These are phyloP conservation scores for Nicotiana knightiana DNA, from an alignment of 257 asterid genomes.

Conservation along the genomic window DNA sequence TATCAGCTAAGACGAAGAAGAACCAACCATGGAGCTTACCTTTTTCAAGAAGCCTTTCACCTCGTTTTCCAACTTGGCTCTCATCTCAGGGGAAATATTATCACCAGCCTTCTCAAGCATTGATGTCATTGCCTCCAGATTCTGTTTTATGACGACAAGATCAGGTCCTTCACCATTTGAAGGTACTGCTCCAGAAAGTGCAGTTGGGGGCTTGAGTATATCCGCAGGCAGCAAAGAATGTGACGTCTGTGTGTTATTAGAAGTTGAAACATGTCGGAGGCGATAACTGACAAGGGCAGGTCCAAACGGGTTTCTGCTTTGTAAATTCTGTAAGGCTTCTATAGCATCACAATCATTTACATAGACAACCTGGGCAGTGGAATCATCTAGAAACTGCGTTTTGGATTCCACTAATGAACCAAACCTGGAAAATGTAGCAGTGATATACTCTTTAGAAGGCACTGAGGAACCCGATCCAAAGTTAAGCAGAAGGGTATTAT, in stretches of 20 bases:
- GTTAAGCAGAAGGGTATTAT: conserved; percentile 24
- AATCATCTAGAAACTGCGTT: conserved; percentile 22
- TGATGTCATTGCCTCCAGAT: conserved; percentile 70
- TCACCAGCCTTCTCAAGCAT: conserved; percentile 65
- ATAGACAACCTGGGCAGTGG: conserved; percentile 35
- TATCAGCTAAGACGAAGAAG: conserved; percentile 34
- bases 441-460: conserved; percentile 42
- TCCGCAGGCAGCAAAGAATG: conserved; percentile 17
- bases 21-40: conserved; percentile 37
- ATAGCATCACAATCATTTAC: conserved; percentile 49
- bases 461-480: conserved; percentile 35
- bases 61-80: conserved; percentile 62
- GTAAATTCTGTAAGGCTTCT: conserved; percentile 52
- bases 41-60: conserved; percentile 48
- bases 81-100: conserved; percentile 46
- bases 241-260: conserved; percentile 8
- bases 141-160: conserved; percentile 45
- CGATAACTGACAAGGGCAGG: conserved; percentile 39
- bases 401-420: conserved; percentile 56
- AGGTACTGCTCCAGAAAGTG: conserved; percentile 11
- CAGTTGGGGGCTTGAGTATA: conserved; percentile 9
- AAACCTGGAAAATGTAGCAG: conserved; percentile 39
- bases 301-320: conserved; percentile 48
- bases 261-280: conserved; percentile 24
- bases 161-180: conserved; percentile 27